Percentiles rank a stretch among this genome's conserved stretches.
These are phyloP conservation scores for Tetradesmus obliquus DNA, from an alignment of 139 green algal genomes.

Conservation along the genomic window DNA sequence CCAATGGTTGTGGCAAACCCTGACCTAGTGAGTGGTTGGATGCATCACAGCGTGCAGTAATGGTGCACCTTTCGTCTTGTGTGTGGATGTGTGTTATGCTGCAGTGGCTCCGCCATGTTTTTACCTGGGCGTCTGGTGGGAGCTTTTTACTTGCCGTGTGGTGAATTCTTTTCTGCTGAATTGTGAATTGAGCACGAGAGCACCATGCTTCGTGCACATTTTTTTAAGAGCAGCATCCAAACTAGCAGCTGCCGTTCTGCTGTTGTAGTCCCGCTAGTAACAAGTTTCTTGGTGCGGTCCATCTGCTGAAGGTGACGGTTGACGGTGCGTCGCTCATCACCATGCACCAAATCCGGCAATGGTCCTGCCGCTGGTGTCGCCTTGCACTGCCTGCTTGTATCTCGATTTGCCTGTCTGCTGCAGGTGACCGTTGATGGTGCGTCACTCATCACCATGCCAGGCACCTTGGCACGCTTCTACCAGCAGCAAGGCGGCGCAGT, in stretches of 20 bases:
- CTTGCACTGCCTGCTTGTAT: neutral
- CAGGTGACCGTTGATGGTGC: conserved; percentile 52
- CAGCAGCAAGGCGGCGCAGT: conserved; percentile 61
- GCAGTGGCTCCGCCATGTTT: neutral
- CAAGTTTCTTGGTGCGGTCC: no score
- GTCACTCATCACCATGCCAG: conserved; percentile 79
- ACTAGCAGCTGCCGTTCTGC: no score
- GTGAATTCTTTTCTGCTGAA: no score
- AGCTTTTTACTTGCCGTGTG: no score
- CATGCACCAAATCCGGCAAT: conserved; percentile 64
- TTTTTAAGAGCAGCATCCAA: no score
- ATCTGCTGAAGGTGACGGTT: conserved; percentile 47
- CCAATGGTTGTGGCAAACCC: conserved; percentile 93
- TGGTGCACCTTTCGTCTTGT: neutral
- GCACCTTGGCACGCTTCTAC: conserved; percentile 77
- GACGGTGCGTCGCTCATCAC: conserved; percentile 52
- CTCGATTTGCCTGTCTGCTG: neutral
- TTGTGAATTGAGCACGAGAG: no score
- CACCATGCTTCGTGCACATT: no score
- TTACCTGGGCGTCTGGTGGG: no score
- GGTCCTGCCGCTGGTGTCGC: neutral
- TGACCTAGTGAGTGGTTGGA: conserved; percentile 68
- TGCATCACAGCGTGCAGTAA: neutral
- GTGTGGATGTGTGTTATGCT: neutral
- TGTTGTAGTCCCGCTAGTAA: no score